Percentiles rank a stretch among this genome's conserved stretches.
Conservation (phyloP, 2,329 filamentous ascomycete genomes). For the Exophiala sp. region DNA sequence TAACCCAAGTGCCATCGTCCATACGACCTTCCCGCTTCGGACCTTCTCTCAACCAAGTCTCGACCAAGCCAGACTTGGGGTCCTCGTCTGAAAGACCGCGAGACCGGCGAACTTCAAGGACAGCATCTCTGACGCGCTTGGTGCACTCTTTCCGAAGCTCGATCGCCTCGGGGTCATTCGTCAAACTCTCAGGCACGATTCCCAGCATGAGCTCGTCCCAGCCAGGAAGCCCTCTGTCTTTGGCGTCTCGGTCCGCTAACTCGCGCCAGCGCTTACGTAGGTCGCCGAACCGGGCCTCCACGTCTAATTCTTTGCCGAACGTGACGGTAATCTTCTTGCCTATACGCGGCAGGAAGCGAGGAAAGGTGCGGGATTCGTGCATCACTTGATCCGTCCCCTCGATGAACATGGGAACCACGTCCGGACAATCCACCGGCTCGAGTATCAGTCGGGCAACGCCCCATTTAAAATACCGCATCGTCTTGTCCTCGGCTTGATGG, state of each 20-base stretch:
- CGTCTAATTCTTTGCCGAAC: slow-evolving; percentile 75
- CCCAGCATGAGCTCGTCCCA: slow-evolving; percentile 42
- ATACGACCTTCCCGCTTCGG: slow-evolving; percentile 52
- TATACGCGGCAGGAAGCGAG: slow-evolving; percentile 73
- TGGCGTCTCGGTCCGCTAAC: slow-evolving; percentile 42
- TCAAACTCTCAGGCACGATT: slow-evolving; percentile 62
- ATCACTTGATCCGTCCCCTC: slow-evolving; percentile 86
- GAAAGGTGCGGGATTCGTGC: slow-evolving; percentile 76
- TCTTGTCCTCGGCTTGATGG: slow-evolving; percentile 68
- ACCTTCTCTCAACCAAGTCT: slow-evolving; percentile 70
- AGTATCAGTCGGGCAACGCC: slow-evolving; percentile 87
- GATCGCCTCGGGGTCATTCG: slow-evolving; percentile 70
- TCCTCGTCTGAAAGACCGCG: slow-evolving; percentile 78
- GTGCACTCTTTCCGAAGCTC: slow-evolving; percentile 77
- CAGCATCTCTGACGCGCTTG: slow-evolving; percentile 69
- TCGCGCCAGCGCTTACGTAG: slow-evolving; percentile 70
- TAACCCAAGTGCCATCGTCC: slow-evolving; percentile 57
- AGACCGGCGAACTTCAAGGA: slow-evolving; percentile 70
- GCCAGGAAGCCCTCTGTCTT: slow-evolving; percentile 14
- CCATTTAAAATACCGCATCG: slow-evolving; percentile 98
- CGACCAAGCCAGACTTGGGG: slow-evolving; percentile 68
- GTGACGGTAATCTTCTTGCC: slow-evolving; percentile 68
- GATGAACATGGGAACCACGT: slow-evolving; percentile 90
- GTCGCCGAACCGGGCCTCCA: slow-evolving; percentile 72
- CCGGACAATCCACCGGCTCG: slow-evolving; percentile 80